These are phyloP conservation scores for Margaritispora aquatica DNA, from an alignment of 495 filamentous ascomycete species.

Conservation along the genomic window DNA sequence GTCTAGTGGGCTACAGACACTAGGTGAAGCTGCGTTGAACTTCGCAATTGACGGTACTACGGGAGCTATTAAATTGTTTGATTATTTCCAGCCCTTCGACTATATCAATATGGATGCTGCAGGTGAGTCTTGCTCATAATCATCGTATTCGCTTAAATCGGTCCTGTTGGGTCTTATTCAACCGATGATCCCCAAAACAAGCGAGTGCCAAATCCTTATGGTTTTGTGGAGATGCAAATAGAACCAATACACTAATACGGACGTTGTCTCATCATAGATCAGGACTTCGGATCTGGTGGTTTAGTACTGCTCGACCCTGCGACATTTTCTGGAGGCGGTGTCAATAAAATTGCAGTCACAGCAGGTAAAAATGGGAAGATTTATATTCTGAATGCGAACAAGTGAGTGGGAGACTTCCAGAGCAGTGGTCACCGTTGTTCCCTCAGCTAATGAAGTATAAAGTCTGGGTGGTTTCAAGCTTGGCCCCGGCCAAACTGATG, in stretches of 20 bases:
- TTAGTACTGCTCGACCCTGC: constrained; percentile 30
- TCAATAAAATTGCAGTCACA: constrained; percentile 31
- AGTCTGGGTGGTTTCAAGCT: constrained; percentile 39
- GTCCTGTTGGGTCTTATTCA: no score
- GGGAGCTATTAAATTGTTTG: constrained; percentile 30
- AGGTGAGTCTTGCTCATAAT: no score
- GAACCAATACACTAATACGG: no score
- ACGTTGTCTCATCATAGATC: constrained; percentile 31
- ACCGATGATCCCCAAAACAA: no score
- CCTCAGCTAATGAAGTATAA: background rate
- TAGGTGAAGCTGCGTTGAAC: constrained; percentile 34
- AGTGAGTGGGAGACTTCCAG: constrained; percentile 42
- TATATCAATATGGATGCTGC: constrained; percentile 35
- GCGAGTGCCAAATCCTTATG: no score
- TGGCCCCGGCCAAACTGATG: constrained; percentile 32
- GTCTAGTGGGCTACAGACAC: constrained; percentile 25
- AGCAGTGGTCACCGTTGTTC: constrained; percentile 18
- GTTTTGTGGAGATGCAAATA: no score
- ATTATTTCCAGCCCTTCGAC: constrained; percentile 39
- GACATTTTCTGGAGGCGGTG: constrained; percentile 32
- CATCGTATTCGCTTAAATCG: no score
- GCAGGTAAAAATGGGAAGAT: constrained; percentile 40
- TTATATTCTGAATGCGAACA: constrained; percentile 39
- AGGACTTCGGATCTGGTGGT: constrained; percentile 33
- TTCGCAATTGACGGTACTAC: constrained; percentile 21